Percentiles rank a stretch among this genome's conserved stretches.
These are phyloP conservation scores for Aspergillus vadensis DNA, from an alignment of 2,329 filamentous ascomycete species.

Conservation along the genomic window DNA sequence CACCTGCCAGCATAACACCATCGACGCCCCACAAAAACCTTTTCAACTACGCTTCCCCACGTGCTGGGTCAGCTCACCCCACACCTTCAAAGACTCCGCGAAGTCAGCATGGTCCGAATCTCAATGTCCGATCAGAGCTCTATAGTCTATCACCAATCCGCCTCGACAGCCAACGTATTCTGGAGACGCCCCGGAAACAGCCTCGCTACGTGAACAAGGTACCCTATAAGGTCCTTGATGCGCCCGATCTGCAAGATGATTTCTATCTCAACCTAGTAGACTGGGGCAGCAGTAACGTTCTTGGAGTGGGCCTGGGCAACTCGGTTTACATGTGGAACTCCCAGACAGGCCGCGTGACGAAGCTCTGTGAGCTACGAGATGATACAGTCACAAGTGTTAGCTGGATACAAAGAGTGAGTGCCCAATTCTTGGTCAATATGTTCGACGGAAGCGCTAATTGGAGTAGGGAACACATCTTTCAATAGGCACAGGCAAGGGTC, in stretches of 20 bases:
- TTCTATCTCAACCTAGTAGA: slow-evolving; percentile 98
- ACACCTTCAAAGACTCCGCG: slow-evolving; percentile 89
- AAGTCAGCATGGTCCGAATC: slow-evolving; percentile 80
- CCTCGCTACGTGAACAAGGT: slow-evolving; percentile 92
- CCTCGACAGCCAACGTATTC: slow-evolving; percentile 88
- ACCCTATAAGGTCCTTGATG: slow-evolving; percentile 95
- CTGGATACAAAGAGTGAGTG: slow-evolving; percentile 83
- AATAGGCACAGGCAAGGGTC: slow-evolving; percentile 89
- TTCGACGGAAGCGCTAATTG: slow-evolving; percentile 14
- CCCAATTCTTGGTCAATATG: background rate
- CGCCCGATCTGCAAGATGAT: slow-evolving; percentile 92
- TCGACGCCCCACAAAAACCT: slow-evolving; percentile 97
- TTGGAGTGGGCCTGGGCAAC: slow-evolving; percentile 87
- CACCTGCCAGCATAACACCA: slow-evolving; percentile 74
- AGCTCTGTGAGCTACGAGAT: slow-evolving; percentile 87
- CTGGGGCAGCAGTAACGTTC: slow-evolving; percentile 92
- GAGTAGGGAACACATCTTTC: slow-evolving; percentile 81
- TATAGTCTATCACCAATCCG: slow-evolving; percentile 95
- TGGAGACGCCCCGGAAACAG: slow-evolving; percentile 85
- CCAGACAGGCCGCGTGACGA: slow-evolving; percentile 84
- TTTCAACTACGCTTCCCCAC: slow-evolving; percentile 83
- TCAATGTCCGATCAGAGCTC: slow-evolving; percentile 87
- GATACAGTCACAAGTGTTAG: slow-evolving; percentile 96
- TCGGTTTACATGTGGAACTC: slow-evolving; percentile 99
- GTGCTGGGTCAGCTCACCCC: slow-evolving; percentile 74